A percentile compares a stretch with the other conserved stretches of the same genome.
Evolutionary conservation across 805 yeast species (phyloP).

Genomic region (Naumovozyma castellii): DNA sequence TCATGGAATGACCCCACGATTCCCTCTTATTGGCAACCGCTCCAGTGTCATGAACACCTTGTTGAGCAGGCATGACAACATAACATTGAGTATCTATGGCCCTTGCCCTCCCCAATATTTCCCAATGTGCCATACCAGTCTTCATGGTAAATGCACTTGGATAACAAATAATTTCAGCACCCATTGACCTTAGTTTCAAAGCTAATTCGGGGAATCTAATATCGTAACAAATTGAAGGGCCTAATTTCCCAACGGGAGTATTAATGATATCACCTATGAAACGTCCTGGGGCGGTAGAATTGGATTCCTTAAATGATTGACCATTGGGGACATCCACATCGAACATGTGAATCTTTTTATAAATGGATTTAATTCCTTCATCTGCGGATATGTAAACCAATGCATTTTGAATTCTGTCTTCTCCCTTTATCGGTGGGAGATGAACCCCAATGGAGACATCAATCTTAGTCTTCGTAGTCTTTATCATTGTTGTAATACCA

Average conservation of each 20-base stretch:
- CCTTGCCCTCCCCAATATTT: constrained; percentile 63
- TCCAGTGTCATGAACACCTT: constrained; percentile 61
- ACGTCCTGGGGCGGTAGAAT: constrained; percentile 73
- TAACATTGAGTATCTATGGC: constrained; percentile 85
- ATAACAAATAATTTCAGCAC: constrained; percentile 69
- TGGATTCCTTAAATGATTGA: constrained; percentile 68
- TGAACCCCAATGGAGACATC: constrained; percentile 83
- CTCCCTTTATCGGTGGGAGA: constrained; percentile 46
- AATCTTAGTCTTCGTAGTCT: constrained; percentile 33
- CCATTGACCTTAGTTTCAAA: constrained; percentile 47
- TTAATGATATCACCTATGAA: constrained; percentile 44
- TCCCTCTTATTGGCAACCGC: constrained; percentile 34
- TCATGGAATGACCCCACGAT: constrained; percentile 80
- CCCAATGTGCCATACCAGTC: constrained; percentile 92
- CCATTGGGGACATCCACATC: constrained; percentile 78
- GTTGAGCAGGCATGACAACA: constrained; percentile 84
- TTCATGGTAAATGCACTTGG: constrained; percentile 91
- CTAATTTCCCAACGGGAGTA: constrained; percentile 55
- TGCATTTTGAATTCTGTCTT: constrained; percentile 54
- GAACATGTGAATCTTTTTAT: constrained; percentile 81
- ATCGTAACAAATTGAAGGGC: constrained; percentile 76
- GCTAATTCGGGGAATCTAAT: constrained; percentile 81
- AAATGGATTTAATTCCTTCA: constrained; percentile 60
- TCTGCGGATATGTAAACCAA: constrained; percentile 56
- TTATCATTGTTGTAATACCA: constrained; percentile 39